These are phyloP conservation scores for Schrenkiella parvula DNA, from an alignment of 345 rosid species.

Conservation along the genomic window DNA sequence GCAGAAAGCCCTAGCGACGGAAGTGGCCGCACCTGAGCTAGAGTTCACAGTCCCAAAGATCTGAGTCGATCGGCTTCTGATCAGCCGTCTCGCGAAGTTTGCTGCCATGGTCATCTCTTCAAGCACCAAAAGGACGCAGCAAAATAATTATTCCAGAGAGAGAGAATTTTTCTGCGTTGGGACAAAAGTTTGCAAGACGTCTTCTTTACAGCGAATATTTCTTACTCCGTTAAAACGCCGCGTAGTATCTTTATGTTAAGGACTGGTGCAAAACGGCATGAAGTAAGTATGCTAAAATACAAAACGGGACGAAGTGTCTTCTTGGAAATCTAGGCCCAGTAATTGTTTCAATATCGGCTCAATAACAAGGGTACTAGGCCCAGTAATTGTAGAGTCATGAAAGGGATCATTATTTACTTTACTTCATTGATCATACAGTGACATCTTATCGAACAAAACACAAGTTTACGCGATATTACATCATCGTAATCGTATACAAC, in stretches of 20 bases:
- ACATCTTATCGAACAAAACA: not conserved
- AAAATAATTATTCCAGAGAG: constrained; percentile 1
- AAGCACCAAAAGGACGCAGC: constrained; percentile 29
- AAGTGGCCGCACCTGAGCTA: constrained; percentile 13
- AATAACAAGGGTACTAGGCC: not conserved
- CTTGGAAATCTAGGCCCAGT: not conserved
- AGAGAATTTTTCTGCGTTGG: constrained; percentile 8
- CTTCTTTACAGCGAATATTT: constrained; percentile 9
- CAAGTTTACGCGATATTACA: constrained; percentile 2
- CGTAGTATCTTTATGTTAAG: not conserved
- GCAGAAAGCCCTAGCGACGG: constrained; percentile 52
- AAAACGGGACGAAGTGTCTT: not conserved
- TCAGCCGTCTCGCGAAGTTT: constrained; percentile 25
- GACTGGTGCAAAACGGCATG: not conserved
- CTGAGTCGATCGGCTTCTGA: constrained; percentile 35
- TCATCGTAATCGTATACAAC: not conserved
- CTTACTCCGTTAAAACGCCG: constrained; percentile 1
- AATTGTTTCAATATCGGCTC: not conserved
- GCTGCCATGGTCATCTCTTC: constrained; percentile 39
- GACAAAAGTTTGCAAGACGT: not conserved
- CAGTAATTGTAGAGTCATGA: too few species aligned
- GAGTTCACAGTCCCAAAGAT: constrained; percentile 38
- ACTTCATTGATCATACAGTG: not conserved
- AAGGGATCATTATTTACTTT: too few species aligned
- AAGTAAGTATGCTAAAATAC: not conserved